Percentiles rank a stretch among this genome's conserved stretches.
These are phyloP conservation scores for Erythrobasidium hasegawianum DNA, from an alignment of 1,284 basidiomycete species.

Conservation along the genomic window DNA sequence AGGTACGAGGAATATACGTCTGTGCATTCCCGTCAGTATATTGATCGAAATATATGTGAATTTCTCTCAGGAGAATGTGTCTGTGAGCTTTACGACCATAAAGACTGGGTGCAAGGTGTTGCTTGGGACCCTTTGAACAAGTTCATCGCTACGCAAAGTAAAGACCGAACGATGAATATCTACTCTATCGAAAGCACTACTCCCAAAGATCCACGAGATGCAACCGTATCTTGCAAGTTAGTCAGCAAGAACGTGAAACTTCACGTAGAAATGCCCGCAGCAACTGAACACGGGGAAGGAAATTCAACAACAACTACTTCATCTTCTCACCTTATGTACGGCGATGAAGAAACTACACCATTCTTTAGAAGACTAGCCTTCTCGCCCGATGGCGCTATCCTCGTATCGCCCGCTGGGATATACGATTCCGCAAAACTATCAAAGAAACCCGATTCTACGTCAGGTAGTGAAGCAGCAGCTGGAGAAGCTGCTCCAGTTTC, in stretches of 20 bases:
- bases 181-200: conserved; percentile 43
- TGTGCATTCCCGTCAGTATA: too few species aligned
- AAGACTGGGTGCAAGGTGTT: conserved; percentile 91
- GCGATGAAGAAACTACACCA: conserved; percentile 90
- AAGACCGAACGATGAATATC: conserved; percentile 60
- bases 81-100: conserved; percentile 80
- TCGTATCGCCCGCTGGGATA: conserved; percentile 92
- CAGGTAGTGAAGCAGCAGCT: conserved; percentile 7
- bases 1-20: conserved; percentile 56
- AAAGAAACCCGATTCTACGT: not conserved
- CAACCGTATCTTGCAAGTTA: conserved; percentile 73
- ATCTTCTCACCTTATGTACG: conserved; percentile 67
- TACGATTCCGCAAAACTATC: conserved; percentile 58
- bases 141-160: conserved; percentile 90
- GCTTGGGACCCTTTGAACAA: conserved; percentile 94
- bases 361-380: conserved; percentile 93
- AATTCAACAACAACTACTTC: conserved; percentile 52
- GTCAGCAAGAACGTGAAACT: conserved; percentile 76
- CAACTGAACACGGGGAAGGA: conserved; percentile 56
- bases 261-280: not conserved
- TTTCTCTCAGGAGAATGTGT: conserved; percentile 65
- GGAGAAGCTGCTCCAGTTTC: conserved; percentile 1
- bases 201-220: conserved; percentile 19
- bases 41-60: too few species aligned
- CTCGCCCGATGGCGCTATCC: conserved; percentile 86